Conservation (phyloP, 495 filamentous ascomycete genomes). For the Trichoderma orchidacearum region DNA sequence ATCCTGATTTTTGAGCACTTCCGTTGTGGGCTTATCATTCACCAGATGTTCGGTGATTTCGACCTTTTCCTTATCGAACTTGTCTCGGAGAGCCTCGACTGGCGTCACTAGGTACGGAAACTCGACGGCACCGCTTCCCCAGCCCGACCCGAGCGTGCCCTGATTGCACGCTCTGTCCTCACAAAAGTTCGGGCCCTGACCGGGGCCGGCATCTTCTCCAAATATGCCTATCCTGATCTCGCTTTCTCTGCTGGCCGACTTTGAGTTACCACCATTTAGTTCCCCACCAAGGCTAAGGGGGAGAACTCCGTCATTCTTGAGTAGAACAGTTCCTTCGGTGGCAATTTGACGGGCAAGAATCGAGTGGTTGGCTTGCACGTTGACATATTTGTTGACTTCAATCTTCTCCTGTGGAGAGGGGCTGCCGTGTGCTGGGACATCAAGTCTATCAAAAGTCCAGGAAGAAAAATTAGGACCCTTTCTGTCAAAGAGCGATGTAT, state of each 20-base stretch:
- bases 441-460: slow-evolving; percentile 63
- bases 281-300: slow-evolving; percentile 41
- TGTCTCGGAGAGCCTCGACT: slow-evolving; percentile 44
- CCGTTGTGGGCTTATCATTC: slow-evolving; percentile 30
- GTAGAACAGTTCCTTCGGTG: slow-evolving; percentile 69
- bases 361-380: slow-evolving; percentile 61
- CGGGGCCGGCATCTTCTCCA: slow-evolving; percentile 70
- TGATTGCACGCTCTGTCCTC: slow-evolving; percentile 66
- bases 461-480: slow-evolving; percentile 83
- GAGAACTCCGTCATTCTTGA: slow-evolving; percentile 68
- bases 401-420: slow-evolving; percentile 32
- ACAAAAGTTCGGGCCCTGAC: slow-evolving; percentile 61
- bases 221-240: slow-evolving; percentile 60
- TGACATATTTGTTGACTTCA: slow-evolving; percentile 64
- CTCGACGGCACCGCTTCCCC: slow-evolving; percentile 83
- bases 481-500: slow-evolving; percentile 47
- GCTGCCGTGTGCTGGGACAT: slow-evolving; percentile 51
- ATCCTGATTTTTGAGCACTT: slow-evolving; percentile 38
- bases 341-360: slow-evolving; percentile 59
- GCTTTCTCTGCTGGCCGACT: slow-evolving; percentile 11
- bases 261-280: slow-evolving; percentile 10
- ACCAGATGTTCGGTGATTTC: slow-evolving; percentile 44
- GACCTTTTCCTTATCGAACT: slow-evolving; percentile 47
- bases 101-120: slow-evolving; percentile 73
- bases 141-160: slow-evolving; percentile 74